Percentiles rank a stretch among this genome's conserved stretches.
Conservation (phyloP, 108 stramenopile species). For the Discostella stelligeroides region DNA sequence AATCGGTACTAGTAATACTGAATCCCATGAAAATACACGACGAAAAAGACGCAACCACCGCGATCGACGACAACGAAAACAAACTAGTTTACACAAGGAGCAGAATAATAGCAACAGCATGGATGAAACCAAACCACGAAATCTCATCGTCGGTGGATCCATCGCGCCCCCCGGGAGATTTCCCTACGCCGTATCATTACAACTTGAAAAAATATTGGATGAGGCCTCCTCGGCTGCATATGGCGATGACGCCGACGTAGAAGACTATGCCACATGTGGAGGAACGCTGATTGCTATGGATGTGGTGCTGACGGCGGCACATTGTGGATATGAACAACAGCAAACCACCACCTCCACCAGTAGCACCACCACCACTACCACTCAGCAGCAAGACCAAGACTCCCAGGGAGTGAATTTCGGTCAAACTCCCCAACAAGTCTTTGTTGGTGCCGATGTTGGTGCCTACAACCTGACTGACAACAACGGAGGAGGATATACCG, state of each 20-base stretch:
- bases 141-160: slow-evolving; percentile 62
- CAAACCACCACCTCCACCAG: background rate
- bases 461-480: slow-evolving; percentile 33
- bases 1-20: background rate
- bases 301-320: slow-evolving; percentile 46
- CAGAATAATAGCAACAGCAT: too few relatives aligned
- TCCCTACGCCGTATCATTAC: slow-evolving; percentile 59
- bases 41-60: background rate
- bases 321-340: slow-evolving; percentile 44
- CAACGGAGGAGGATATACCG: slow-evolving; percentile 10
- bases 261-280: slow-evolving; percentile 32
- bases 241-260: slow-evolving; percentile 2
- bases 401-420: slow-evolving; percentile 20
- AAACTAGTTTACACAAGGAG: background rate
- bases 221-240: background rate
- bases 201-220: slow-evolving; percentile 29
- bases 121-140: background rate
- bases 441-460: slow-evolving; percentile 44
- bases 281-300: slow-evolving; percentile 41
- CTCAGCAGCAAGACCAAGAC: background rate
- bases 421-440: slow-evolving; percentile 13
- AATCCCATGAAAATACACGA: background rate
- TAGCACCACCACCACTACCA: too few relatives aligned
- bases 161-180: slow-evolving; percentile 52
- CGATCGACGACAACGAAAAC: background rate